Percentiles rank a stretch among this genome's conserved stretches.
Conservation (phyloP, 2,329 filamentous ascomycete genomes). For the Bimuria novae-zelandiae region DNA sequence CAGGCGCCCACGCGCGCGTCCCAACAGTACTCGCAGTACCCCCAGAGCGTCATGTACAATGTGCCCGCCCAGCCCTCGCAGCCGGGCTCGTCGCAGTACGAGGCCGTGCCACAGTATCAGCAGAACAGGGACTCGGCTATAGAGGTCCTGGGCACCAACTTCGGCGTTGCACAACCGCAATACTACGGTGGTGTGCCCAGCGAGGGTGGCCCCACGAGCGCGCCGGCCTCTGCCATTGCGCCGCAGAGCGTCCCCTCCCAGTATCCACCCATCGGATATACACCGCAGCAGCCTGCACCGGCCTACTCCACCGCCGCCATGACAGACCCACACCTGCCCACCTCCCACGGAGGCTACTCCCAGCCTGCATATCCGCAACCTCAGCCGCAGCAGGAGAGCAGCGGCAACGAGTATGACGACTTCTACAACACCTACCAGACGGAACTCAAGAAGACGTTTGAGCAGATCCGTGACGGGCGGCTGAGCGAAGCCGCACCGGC, state of each 20-base stretch:
- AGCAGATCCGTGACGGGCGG: constrained; percentile 67
- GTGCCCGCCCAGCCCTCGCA: constrained; percentile 53
- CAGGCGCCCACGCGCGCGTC: constrained; percentile 58
- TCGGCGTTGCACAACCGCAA: constrained; percentile 67
- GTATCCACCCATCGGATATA: constrained; percentile 61
- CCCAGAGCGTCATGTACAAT: constrained; percentile 77
- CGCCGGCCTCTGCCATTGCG: constrained; percentile 61
- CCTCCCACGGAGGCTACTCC: constrained; percentile 46
- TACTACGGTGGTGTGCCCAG: constrained; percentile 69
- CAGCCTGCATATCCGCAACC: constrained; percentile 37
- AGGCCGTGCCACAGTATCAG: constrained; percentile 75
- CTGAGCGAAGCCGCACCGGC: constrained; percentile 63
- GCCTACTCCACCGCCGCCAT: constrained; percentile 57
- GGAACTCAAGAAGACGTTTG: constrained; percentile 67
- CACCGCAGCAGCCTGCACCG: constrained; percentile 64
- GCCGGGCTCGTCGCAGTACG: constrained; percentile 68
- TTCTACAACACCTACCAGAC: constrained; percentile 68
- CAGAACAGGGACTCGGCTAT: constrained; percentile 70
- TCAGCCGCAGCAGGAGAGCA: constrained; percentile 22
- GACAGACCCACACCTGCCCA: constrained; percentile 54
- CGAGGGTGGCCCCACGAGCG: constrained; percentile 63
- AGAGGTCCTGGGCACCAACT: constrained; percentile 72
- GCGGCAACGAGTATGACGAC: constrained; percentile 63
- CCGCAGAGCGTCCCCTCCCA: constrained; percentile 69
- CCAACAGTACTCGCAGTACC: constrained; percentile 58